Evolutionary conservation across 2,329 filamentous ascomycete genomes (phyloP), one percentile per base, ranked within the genome.

Genomic region (Sporothrix phasma): DNA sequence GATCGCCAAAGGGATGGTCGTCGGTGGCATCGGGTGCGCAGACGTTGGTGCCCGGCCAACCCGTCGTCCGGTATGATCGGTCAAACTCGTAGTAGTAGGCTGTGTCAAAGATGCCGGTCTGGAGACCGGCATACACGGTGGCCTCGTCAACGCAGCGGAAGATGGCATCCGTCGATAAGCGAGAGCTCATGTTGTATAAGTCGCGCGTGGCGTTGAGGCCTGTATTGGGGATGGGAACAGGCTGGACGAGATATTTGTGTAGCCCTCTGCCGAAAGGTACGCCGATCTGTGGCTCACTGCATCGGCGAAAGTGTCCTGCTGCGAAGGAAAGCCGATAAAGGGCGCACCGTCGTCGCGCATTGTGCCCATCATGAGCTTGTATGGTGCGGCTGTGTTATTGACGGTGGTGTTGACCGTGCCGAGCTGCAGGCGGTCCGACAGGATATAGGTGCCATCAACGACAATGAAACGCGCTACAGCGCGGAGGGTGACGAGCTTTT

Each of bases 31-130:
- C 76, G 66, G 68, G 77, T 71, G 72, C 78, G 77, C 79, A 81
- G 0, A 79, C 75, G 49, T 81, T 79, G 2, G 81, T 76, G 22
- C 76, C 74, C 56, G 85, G 84, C 37, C 81, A 84, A 41, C 80
- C 80, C 58, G 78, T 78, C 1, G 78, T 79, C 64, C 78, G 76
- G 68, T 81, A 83, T 0, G 80, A 80, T 51, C 84, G 78, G 66
- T 84, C 81, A 68, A 86, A 81, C 70, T 85, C 81, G 72, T 86
- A 87, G 70, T 80, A 85, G 70, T 81, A 86, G 0, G 83, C 74
- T 0, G 75, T 72, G 31, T 76, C 71, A 69, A 85, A 81, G 0
- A 78, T 77, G 3, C 74, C 72, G 17, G 76, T 77, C 17, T 70
- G 65, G 0, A 79, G 73, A 2, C 78, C 82, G 0, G 80, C 76